Percentiles rank a stretch among this genome's conserved stretches.
These are phyloP conservation scores for Linum tenue DNA, from an alignment of 345 rosid genomes.

Conservation along the genomic window DNA sequence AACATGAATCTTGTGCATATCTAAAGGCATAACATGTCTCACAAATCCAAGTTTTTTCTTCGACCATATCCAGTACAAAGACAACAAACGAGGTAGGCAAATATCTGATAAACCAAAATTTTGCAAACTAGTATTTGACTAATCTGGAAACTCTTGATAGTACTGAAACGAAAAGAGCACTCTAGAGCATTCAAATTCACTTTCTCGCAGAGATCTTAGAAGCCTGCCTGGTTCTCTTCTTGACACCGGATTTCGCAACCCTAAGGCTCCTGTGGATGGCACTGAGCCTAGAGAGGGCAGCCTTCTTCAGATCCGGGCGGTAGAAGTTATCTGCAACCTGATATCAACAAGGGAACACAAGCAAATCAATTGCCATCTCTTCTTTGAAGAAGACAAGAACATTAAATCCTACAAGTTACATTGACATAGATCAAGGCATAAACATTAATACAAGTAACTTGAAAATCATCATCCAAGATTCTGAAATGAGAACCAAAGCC, in stretches of 20 bases:
- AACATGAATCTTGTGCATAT: too few species aligned
- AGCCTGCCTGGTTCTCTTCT: constrained; percentile 84
- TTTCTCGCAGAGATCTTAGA: constrained; percentile 25
- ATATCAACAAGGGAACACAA: background rate
- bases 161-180: background rate
- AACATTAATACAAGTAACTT: too few species aligned
- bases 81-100: too few species aligned
- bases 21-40: too few species aligned
- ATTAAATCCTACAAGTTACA: background rate
- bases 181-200: constrained; percentile 2
- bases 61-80: too few species aligned
- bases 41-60: too few species aligned
- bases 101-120: too few species aligned
- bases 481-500: too few species aligned
- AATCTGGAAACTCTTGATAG: too few species aligned
- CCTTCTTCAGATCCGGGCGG: constrained; percentile 81
- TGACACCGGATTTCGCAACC: constrained; percentile 80
- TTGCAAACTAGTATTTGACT: too few species aligned
- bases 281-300: constrained; percentile 84
- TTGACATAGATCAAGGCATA: too few species aligned
- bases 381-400: background rate
- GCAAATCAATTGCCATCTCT: background rate
- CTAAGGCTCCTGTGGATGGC: constrained; percentile 69
- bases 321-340: constrained; percentile 80
- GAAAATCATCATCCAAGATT: too few species aligned